Percentiles rank a stretch among this genome's conserved stretches.
Conservation (phyloP, 768 basidiomycete genomes). For the Boletus edulis region DNA sequence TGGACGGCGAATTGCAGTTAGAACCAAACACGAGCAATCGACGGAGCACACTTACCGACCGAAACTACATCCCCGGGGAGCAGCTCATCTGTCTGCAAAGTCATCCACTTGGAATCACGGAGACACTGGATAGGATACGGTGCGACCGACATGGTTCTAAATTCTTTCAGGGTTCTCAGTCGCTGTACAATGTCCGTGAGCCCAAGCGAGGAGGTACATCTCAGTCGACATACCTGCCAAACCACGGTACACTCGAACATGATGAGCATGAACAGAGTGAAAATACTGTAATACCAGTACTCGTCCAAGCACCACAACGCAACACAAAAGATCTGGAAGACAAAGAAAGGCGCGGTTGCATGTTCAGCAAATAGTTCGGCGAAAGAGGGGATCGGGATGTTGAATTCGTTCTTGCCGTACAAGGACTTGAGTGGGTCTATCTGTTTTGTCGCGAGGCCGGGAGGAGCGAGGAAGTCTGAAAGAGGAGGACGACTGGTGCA, state of each 20-base stretch:
- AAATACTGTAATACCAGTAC: constrained; percentile 98
- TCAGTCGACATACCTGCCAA: constrained; percentile 72
- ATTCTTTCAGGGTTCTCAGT: constrained; percentile 90
- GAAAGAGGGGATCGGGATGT: constrained; percentile 96
- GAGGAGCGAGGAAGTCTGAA: constrained; percentile 57
- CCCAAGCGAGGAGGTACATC: background rate
- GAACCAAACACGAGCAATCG: background rate
- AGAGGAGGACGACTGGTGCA: constrained; percentile 69
- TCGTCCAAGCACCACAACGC: constrained; percentile 97
- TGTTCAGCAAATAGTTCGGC: constrained; percentile 91
- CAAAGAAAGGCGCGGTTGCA: constrained; percentile 98
- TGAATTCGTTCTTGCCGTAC: constrained; percentile 93
- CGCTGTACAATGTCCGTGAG: constrained; percentile 49
- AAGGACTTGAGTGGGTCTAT: constrained; percentile 55
- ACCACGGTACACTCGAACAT: constrained; percentile 99
- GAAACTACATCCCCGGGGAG: constrained; percentile 90
- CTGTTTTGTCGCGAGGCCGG: constrained; percentile 49
- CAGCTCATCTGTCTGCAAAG: constrained; percentile 80
- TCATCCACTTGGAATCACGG: constrained; percentile 77
- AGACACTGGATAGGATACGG: constrained; percentile 86
- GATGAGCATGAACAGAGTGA: constrained; percentile 97
- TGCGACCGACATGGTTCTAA: constrained; percentile 92
- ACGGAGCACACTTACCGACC: constrained; percentile 52
- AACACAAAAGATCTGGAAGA: constrained; percentile 98
- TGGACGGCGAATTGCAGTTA: constrained; percentile 22